Evolutionary conservation across 139 green algal genomes (phyloP), one percentile per base, ranked within the genome.

Genomic region (Chlorella sp.): DNA sequence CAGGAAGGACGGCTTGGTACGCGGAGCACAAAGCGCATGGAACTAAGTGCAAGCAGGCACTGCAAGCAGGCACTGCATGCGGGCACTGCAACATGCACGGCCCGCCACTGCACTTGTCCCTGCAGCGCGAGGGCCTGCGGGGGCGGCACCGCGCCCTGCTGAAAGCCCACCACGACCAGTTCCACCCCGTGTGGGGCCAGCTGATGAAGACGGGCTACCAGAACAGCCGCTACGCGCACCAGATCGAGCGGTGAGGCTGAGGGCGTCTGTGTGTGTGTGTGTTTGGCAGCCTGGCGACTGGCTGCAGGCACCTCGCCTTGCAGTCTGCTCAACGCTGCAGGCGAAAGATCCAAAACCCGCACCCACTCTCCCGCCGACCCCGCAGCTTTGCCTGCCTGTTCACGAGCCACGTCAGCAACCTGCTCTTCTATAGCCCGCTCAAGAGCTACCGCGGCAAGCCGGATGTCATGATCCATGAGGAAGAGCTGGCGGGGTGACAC

Each of bases 191-290:
- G 13, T 99, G 97, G 97, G 97, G 97, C 0, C 94, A 97, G 89
- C 88, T 99, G 34, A 92, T 99, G 81, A 99, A 99, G 91, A 98
- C 97, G 0, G 97, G 97, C 1, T 97, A 98, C 88, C 94, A 98
- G 90, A 98, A 98, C 91, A 96, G 91, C 18, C 86, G 94, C 23
- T 98, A 98, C 83, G 96, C 96, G 16, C 94, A 98, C 88, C 96
- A 98, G 89, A 90, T 96, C 32, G 78, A 86, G 60, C 64, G 56
- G 69, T 71, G 55, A 41, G 34, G 62, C 17, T n/a, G n/a, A n/a
- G n/a, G n/a, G n/a, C n/a, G n/a, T n/a, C n/a, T n/a, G n/a, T n/a
- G n/a, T n/a, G n/a, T n/a, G n/a, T n/a, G n/a, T 41, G 16, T 36
- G 7, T 20, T 56, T 56, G 56, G 1, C 74, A 36, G 1, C 12